phyloP scores from a whole-genome alignment of 306 rosid genomes.

The Aeschynomene evenia region DNA sequence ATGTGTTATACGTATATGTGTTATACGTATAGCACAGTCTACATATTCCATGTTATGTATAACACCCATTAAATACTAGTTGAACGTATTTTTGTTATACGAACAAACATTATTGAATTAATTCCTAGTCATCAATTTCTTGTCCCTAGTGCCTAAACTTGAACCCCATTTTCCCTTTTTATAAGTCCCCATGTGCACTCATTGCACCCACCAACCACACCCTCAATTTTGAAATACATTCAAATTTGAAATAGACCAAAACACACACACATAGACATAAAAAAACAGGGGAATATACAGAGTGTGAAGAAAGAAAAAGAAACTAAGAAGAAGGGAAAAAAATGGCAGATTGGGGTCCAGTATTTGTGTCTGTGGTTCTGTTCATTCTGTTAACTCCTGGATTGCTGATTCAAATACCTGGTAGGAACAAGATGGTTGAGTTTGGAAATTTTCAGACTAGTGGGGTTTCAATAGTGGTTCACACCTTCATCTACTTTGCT shows the following conservation, averaged over 20 bases:
- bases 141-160: conserved; percentile 14
- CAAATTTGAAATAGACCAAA: background rate
- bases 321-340: background rate
- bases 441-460: conserved; percentile 84
- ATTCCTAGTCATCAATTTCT: conserved; percentile 25
- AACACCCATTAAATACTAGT: too few relatives aligned
- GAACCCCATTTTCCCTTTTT: background rate
- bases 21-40: too few relatives aligned
- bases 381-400: conserved; percentile 89
- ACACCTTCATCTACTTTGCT: conserved; percentile 69
- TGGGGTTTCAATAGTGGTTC: conserved; percentile 75
- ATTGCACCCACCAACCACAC: conserved; percentile 2
- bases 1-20: too few relatives aligned
- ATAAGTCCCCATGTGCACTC: background rate
- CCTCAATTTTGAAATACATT: background rate
- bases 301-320: background rate
- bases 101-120: too few relatives aligned
- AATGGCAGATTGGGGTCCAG: conserved; percentile 97
- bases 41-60: too few relatives aligned
- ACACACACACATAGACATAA: background rate
- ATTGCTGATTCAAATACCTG: conserved; percentile 74
- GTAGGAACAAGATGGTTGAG: conserved; percentile 47
- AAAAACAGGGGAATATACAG: too few relatives aligned
- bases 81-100: too few relatives aligned
- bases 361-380: conserved; percentile 77